These are phyloP conservation scores for Fonsecaea monophora DNA, from an alignment of 2,329 filamentous ascomycete species.

Conservation along the genomic window DNA sequence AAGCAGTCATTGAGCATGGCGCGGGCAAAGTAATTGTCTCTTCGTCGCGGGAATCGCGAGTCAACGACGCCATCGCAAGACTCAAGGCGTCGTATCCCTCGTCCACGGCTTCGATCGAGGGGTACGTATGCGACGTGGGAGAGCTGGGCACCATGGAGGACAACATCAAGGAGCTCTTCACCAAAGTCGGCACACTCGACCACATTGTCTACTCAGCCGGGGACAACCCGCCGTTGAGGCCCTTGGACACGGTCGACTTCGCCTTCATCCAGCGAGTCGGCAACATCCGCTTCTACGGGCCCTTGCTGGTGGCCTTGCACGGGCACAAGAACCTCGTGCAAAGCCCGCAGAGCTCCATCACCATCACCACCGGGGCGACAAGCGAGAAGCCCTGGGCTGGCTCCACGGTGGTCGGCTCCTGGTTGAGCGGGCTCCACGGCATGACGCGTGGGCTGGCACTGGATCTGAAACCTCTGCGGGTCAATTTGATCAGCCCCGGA, in stretches of 20 bases:
- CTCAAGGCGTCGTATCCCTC: conserved; percentile 11
- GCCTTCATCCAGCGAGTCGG: conserved; percentile 51
- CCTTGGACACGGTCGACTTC: conserved; percentile 51
- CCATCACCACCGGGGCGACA: conserved; percentile 61
- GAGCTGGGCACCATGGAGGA: conserved; percentile 6
- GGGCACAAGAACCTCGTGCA: conserved; percentile 49
- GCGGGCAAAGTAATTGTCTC: conserved; percentile 61
- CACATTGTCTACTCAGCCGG: conserved; percentile 66
- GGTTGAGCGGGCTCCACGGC: conserved; percentile 58
- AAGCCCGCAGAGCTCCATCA: conserved; percentile 56
- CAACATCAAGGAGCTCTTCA: conserved; percentile 15
- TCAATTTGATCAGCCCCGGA: conserved; percentile 67
- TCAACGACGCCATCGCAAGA: conserved; percentile 54
- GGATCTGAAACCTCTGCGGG: conserved; percentile 67
- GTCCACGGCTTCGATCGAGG: conserved; percentile 45
- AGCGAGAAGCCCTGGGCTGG: conserved; percentile 58
- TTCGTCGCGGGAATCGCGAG: conserved; percentile 59
- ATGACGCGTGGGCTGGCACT: conserved; percentile 64
- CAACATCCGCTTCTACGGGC: conserved; percentile 58
- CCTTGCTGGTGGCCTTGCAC: conserved; percentile 60
- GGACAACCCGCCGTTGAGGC: conserved; percentile 49
- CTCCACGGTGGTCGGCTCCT: conserved; percentile 55
- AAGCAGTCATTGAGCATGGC: conserved; percentile 63
- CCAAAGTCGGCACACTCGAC: conserved; percentile 51
- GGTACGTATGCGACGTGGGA: conserved; percentile 57